These are phyloP conservation scores for Neostapfia colusana DNA, from an alignment of 176 grass and related monocot genomes.

Conservation along the genomic window DNA sequence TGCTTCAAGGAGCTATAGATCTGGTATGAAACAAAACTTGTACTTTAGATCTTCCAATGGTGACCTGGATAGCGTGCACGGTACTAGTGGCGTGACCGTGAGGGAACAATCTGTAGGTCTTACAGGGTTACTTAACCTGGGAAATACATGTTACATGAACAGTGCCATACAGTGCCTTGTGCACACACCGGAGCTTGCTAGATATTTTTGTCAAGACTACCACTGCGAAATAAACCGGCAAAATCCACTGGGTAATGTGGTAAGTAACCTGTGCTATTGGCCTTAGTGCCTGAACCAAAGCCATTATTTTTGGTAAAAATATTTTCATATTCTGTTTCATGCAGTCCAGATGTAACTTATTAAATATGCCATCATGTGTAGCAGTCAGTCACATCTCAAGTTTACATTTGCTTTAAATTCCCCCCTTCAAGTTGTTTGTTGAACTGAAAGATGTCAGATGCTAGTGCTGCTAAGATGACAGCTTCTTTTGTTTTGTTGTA, in stretches of 20 bases:
- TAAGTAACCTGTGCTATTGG: constrained; percentile 50
- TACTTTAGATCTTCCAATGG: constrained; percentile 54
- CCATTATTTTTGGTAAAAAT: neutral
- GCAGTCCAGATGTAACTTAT: constrained; percentile 7
- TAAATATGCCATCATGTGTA: constrained; percentile 22
- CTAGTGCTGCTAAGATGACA: constrained; percentile 1
- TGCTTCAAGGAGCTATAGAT: constrained; percentile 64
- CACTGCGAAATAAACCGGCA: constrained; percentile 94
- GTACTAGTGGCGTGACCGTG: constrained; percentile 52
- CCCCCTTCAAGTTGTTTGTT: neutral
- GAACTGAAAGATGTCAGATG: neutral
- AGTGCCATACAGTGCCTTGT: constrained; percentile 98
- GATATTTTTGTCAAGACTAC: constrained; percentile 98
- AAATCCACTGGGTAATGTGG: constrained; percentile 95
- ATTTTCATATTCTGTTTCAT: constrained; percentile 17
- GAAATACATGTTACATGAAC: constrained; percentile 99
- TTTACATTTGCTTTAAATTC: neutral
- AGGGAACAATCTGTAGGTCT: constrained; percentile 70
- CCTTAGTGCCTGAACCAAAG: constrained; percentile 1
- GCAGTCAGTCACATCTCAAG: neutral
- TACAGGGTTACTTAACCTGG: constrained; percentile 88
- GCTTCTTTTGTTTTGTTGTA: neutral
- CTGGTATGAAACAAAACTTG: constrained; percentile 53
- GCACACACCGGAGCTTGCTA: constrained; percentile 93
- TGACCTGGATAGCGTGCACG: constrained; percentile 64